Evolutionary conservation across 345 rosid species (phyloP), one percentile per base, ranked within the genome.

Genomic region (Anastatica hierochuntica): DNA sequence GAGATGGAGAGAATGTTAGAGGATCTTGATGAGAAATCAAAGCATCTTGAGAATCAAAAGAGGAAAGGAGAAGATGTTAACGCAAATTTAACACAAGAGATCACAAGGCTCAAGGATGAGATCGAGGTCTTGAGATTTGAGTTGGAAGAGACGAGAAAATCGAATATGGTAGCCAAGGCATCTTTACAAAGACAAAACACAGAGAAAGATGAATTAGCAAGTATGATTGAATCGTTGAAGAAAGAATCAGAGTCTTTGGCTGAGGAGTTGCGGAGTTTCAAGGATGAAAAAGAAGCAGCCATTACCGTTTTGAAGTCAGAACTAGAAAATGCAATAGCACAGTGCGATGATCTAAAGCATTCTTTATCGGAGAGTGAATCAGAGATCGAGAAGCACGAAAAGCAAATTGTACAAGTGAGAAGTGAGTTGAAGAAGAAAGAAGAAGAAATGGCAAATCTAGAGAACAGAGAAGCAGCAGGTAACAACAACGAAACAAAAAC

Each of bases 371-470:
- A 66, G 59, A 79, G 72, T 49, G 90, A 83, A 52, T 4, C 42
- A 31, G 89, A 80, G 77, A 86, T 80, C 33, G 92, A 86, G 70
- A 77, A 72, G 13, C 76, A 82, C 35, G 76, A 62, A 68, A 80
- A 74, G 68, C 82, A 84, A 54, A 71, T 77, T 5, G 50, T 58
- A 43, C 73, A 72, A 57, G 49, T 80, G 43, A 79, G 71, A 76
- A 75, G 74, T 27, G 92, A 87, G 62, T 74, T 87, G 39, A 75
- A 75, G 80, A 81, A 73, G 74, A 84, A 78, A 72, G 83, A 82
- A 42, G 83, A 73, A 26, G 76, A 70, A 26, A 55, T 72, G 43
- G 34, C 37, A 29, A 51, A 43, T 59, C 29, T 71, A 21, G 85
- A 84, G 74, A 84, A 85, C 78, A 75, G n/a, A n/a, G 68, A 24